Conservation (phyloP, 2,329 filamentous ascomycete species). For the Diplodia scrobiculata region DNA sequence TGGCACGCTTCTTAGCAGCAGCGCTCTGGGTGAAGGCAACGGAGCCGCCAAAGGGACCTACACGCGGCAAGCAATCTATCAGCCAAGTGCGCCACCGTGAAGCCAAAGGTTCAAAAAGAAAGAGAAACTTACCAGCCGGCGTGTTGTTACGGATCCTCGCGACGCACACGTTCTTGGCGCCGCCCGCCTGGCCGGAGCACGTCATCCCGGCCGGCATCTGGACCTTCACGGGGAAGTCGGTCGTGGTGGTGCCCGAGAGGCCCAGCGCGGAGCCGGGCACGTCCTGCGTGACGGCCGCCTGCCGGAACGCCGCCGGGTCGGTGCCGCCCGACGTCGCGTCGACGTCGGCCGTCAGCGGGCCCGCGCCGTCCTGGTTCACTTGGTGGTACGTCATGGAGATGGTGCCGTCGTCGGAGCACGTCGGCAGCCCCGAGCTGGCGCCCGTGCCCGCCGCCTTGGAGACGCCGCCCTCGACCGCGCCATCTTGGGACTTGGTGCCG, state of each 20-base stretch:
- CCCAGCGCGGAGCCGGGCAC: conserved; percentile 63
- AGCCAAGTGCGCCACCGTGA: background rate
- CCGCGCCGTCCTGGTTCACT: conserved; percentile 70
- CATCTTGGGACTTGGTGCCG: conserved; percentile 53
- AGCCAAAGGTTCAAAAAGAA: no score
- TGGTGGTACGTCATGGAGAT: conserved; percentile 68
- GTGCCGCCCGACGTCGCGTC: conserved; percentile 66
- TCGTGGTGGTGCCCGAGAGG: conserved; percentile 61
- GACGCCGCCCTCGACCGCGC: conserved; percentile 57
- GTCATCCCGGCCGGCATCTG: conserved; percentile 70
- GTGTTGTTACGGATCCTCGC: conserved; percentile 65
- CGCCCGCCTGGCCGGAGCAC: conserved; percentile 62
- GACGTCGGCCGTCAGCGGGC: conserved; percentile 62
- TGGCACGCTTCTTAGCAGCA: conserved; percentile 62
- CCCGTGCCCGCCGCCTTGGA: conserved; percentile 59
- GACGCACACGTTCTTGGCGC: conserved; percentile 64
- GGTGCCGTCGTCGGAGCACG: conserved; percentile 61
- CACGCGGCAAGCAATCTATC: background rate
- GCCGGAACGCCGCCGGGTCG: conserved; percentile 62
- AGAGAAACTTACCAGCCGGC: conserved; percentile 44
- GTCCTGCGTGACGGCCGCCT: conserved; percentile 61
- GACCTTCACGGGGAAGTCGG: conserved; percentile 66
- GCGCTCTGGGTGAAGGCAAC: conserved; percentile 65
- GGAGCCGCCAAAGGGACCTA: conserved; percentile 67
- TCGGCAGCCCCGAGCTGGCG: conserved; percentile 60